Base-by-base conservation (phyloP, 495 filamentous ascomycete species). In the Astrocystis sublimbata region DNA sequence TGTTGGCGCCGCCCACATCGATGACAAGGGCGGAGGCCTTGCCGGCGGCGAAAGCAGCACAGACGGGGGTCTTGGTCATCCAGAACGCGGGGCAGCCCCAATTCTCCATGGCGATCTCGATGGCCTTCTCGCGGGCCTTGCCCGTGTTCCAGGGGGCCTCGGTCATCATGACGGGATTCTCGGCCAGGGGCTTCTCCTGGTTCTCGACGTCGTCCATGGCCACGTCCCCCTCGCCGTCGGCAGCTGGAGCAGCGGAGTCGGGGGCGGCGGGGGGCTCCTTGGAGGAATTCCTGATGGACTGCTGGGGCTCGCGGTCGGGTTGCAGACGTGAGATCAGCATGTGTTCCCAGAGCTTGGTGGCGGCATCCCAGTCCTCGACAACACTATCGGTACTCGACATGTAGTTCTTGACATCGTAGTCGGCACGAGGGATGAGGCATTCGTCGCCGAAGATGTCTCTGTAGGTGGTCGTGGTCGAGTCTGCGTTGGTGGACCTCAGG, bases 301-400 rank as follows among this genome's bases (percentile, higher is more conserved):
- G n/a, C n/a, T 88, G 61, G 76, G 84, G 77, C 80, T 88, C 63
- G 75, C 79, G 71, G 82, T 93, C 65, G 89, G 85, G 71, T 86
- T 86, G 66, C 85, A 96, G 66, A 83, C 92, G 74, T 90, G 91
- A 63, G 85, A 88, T 75, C 85, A 92, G 70, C 68, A 76, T 65
- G 61, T 78, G 65, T 71, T 97, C 92, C 94, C 93, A 98, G 24
- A 98, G 72, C 73, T 87, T 88, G 54, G 90, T 86, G 23, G 92
- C 94, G 58, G 87, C 88, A 61, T 98, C 96, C 94, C 94, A 98
- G 74, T 98, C 93, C 74, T 96, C 91, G 51, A 98, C 96, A 30
- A 90, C 84, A 64, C 93, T 92, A 73, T 98, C 93, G 65, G 36
- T 65, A 68, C 86, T 85, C 67, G 85, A 86, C 83, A 96, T 93